Conservation (phyloP, 148 eudicot species). For the Vaccinium vitisidaea region DNA sequence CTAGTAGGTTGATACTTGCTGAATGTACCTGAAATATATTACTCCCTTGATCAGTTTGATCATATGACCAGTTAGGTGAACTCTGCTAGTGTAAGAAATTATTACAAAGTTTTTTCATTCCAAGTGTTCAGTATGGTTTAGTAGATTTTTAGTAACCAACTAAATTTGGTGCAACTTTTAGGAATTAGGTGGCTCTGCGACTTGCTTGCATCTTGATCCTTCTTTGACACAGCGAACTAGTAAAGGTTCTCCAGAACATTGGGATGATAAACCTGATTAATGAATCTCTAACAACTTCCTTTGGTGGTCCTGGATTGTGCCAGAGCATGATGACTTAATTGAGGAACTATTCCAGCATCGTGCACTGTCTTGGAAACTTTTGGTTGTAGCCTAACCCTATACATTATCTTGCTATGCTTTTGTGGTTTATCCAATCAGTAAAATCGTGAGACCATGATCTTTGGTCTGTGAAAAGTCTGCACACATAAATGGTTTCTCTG, state of each 20-base stretch:
- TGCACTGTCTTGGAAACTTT: slow-evolving; percentile 1
- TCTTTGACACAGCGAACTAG: not conserved
- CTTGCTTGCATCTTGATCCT: not conserved
- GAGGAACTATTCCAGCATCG: not conserved
- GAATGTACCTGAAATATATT: not conserved
- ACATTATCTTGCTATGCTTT: not conserved
- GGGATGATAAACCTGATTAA: not conserved
- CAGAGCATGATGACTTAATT: not conserved
- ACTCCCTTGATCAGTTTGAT: not conserved
- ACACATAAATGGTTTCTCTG: not conserved
- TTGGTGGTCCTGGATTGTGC: not conserved
- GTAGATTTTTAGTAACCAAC: not conserved
- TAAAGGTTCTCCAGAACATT: not conserved
- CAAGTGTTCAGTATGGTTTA: not conserved
- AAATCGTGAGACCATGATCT: not conserved
- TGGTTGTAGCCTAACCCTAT: not conserved
- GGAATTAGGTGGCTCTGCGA: not conserved
- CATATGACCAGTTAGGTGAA: not conserved
- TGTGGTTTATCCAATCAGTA: not conserved
- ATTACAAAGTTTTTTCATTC: not conserved
- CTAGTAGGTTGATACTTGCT: not conserved
- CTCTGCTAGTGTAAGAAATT: not conserved
- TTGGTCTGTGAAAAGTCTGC: not conserved
- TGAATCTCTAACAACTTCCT: not conserved
- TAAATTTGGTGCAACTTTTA: not conserved